Base-by-base conservation (phyloP, 306 rosid species). In the Malus domestica region DNA sequence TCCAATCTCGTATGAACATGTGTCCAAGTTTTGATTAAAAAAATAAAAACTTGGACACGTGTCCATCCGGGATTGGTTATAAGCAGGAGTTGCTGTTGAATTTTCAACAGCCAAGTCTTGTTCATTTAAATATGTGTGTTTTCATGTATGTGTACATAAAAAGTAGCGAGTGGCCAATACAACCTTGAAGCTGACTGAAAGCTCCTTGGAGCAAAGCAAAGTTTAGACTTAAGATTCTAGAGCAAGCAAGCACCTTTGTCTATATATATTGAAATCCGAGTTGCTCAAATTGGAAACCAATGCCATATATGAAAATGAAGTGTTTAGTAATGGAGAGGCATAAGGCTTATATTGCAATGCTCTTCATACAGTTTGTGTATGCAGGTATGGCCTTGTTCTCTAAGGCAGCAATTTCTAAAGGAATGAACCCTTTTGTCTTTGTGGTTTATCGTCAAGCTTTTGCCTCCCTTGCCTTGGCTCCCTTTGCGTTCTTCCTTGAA, bases 331-430 rank as follows among this genome's bases (percentile, higher is more conserved):
- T 15, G 55, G 55, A 51, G 55, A 35, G 67, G 40, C 79, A 83
- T 22, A 91, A 76, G 83, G 87, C 94, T 58, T 90, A 94, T 78
- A 5, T 87, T 85, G 92, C 93, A 76, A 86, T 95, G 97, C 32
- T 89, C 49, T 88, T 88, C 74, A 73, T 81, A 78, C 98, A 95
- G 63, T 85, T 82, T 64, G 78, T 86, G 11, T 95, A 95, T 75
- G 86, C 97, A 52, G 98, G 97, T 74, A 89, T 95, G 98, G 97
- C 97, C 75, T 78, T 95, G 87, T 84, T 95, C 66, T 95, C 98
- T 14, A 95, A 92, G 72, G 97, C 86, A 38, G 97, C 98, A 81
- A 86, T 95, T 51, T 73, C 97, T 60, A 84, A 79, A 49, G 98
- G 97, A 84, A 95, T 95, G 98, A 91, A 85, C 83, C 91, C 98